A percentile compares a stretch with the other conserved stretches of the same genome.
These are phyloP conservation scores for Aspergillus quadrilineatus DNA, from an alignment of 2,329 filamentous ascomycete genomes.

Conservation along the genomic window DNA sequence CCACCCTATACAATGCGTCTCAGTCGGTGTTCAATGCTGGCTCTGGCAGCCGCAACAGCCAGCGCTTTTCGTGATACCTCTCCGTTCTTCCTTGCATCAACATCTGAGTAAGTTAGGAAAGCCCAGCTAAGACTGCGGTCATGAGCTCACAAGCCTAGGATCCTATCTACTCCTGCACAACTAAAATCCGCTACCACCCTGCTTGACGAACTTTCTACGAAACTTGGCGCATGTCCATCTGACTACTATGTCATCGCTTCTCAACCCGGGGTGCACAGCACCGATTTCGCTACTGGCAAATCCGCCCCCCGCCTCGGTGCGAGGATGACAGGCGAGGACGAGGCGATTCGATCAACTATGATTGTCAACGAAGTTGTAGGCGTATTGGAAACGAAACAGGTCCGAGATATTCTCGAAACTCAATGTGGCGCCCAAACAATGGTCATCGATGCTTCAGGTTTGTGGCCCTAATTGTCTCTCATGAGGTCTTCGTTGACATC, in stretches of 20 bases:
- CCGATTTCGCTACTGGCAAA: conserved; percentile 61
- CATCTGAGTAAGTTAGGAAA: conserved; percentile 63
- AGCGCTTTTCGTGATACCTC: conserved; percentile 82
- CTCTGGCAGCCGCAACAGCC: conserved; percentile 57
- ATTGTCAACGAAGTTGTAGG: conserved; percentile 56
- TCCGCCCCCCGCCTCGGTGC: conserved; percentile 56
- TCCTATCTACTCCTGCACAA: conserved; percentile 41
- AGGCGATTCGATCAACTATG: conserved; percentile 55
- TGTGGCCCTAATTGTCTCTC: conserved; percentile 20
- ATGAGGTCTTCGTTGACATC: conserved; percentile 18
- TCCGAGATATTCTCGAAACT: conserved; percentile 45
- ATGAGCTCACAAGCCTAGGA: conserved; percentile 35
- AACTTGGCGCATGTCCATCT: conserved; percentile 67
- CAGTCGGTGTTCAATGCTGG: conserved; percentile 45
- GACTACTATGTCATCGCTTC: conserved; percentile 74
- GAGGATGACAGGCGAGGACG: conserved; percentile 48
- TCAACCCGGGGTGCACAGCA: conserved; percentile 70
- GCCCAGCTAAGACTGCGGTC: conserved; percentile 8
- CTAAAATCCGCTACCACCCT: conserved; percentile 48
- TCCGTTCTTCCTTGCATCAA: conserved; percentile 86
- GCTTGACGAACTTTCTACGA: conserved; percentile 42
- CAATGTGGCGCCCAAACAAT: conserved; percentile 49
- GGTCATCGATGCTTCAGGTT: conserved; percentile 46
- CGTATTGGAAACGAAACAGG: conserved; percentile 43
- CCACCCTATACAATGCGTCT: conserved; percentile 42